Evolutionary conservation across 2,329 filamentous ascomycete genomes (phyloP), one percentile per base, ranked within the genome.

Genomic region (Botryosphaeria agaves): DNA sequence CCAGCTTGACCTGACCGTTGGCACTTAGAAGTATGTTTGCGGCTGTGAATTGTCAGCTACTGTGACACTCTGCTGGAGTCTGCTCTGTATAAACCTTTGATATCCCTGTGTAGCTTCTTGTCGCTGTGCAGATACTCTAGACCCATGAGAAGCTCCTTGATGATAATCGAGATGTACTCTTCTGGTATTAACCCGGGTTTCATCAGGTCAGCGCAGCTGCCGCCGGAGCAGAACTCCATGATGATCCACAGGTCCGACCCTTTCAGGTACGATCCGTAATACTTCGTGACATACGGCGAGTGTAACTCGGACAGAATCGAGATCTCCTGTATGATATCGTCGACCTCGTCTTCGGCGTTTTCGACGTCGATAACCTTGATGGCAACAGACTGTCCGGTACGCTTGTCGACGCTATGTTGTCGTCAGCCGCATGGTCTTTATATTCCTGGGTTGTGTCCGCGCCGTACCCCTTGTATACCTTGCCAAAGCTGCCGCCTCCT

Each of bases 351-450:
- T 57, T 98, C 89, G 47, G 89, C 89, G 59, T 89, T 94, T 57
- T 98, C 89, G 41, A 98, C 89, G 48, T 98, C 89, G 52, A 98
- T 95, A 46, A 98, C 69, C 57, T 98, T 98, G 63, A 98, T 98
- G 17, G 89, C 89, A 30, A 98, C 89, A 8, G 87, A 77, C 48
- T 92, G 79, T 21, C 89, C 89, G 12, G 79, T 92, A 30, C 82
- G 74, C 49, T 89, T 92, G 59, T 95, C 87, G 41, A 95, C 82
- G 35, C 80, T 89, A 42, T 15, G 24, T 29, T 14, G 12, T 19
- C 14, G 23, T 26, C 12, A 34, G 26, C 27, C 9, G 6, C 16
- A 20, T 24, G 14, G 8, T 11, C 7, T 18, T n/a, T n/a, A n/a
- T n/a, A n/a, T n/a, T n/a, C n/a, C n/a, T n/a, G n/a, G n/a, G n/a